A percentile compares a stretch with the other conserved stretches of the same genome.
phyloP scores from a whole-genome alignment of 2,329 filamentous ascomycete species.

The Eutypa lata region DNA sequence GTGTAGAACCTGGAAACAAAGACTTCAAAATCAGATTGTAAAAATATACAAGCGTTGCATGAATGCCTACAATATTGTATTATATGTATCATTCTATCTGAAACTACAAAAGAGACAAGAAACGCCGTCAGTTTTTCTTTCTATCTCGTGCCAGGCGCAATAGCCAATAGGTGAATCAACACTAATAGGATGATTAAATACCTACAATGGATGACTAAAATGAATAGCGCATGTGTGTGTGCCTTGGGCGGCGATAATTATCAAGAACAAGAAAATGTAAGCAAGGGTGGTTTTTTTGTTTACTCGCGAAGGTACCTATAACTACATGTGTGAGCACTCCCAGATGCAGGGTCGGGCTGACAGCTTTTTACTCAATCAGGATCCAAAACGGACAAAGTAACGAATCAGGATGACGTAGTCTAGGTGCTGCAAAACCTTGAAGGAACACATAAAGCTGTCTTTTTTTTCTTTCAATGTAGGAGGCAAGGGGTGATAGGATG shows the following conservation, averaged over 20 bases:
- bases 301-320: too few relatives aligned
- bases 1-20: not conserved
- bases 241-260: too few relatives aligned
- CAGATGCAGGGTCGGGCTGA: too few relatives aligned
- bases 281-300: too few relatives aligned
- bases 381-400: not conserved
- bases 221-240: not conserved
- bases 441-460: not conserved
- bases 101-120: too few relatives aligned
- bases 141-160: not conserved
- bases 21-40: too few relatives aligned
- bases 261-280: too few relatives aligned
- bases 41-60: too few relatives aligned
- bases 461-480: not conserved
- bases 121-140: too few relatives aligned
- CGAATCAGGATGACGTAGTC: conserved; percentile 1
- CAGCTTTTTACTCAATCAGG: not conserved
- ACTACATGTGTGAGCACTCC: too few relatives aligned
- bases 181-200: not conserved
- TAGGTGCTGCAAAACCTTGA: not conserved
- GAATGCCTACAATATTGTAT: too few relatives aligned
- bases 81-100: too few relatives aligned
- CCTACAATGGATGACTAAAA: not conserved
- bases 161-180: not conserved
- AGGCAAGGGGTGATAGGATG: not conserved